Evolutionary conservation across 163 green algal species (phyloP).

Genomic region (Volvox carteri): DNA sequence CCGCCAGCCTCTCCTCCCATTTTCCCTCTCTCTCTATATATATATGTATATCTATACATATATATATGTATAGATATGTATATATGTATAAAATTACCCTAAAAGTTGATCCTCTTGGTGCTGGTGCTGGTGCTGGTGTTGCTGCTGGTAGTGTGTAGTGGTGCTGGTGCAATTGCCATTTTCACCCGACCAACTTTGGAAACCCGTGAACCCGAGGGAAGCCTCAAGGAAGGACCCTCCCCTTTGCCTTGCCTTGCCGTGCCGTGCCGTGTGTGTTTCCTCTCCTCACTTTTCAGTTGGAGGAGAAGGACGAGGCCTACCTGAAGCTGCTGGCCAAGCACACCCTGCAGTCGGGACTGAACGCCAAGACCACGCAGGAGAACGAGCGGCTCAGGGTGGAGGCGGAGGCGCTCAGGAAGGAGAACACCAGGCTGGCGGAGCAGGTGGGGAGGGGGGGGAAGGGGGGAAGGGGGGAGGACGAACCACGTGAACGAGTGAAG

Average conservation of each 20-base stretch:
- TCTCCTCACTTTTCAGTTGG: conserved; percentile 18
- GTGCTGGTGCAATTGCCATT: no score
- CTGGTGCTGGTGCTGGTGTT: no score
- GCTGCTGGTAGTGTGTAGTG: no score
- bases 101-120: no score
- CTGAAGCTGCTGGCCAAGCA: conserved; percentile 64
- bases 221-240: no score
- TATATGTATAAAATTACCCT: no score
- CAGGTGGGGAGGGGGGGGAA: conserved; percentile 33
- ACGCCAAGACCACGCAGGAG: conserved; percentile 54
- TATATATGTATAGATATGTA: background rate
- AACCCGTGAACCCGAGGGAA: no score
- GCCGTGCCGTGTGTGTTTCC: no score
- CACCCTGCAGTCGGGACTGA: conserved; percentile 55
- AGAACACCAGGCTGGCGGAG: conserved; percentile 57
- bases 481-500: background rate
- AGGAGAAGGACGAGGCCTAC: conserved; percentile 60
- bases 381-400: conserved; percentile 49
- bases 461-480: background rate
- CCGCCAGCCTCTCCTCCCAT: background rate
- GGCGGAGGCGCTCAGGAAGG: conserved; percentile 46
- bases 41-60: no score
- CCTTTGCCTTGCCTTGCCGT: no score
- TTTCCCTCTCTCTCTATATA: no score
- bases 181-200: no score